A percentile compares a stretch with the other conserved stretches of the same genome.
phyloP scores from a whole-genome alignment of 1,284 basidiomycete species.

The Rhodotorula sp. region DNA sequence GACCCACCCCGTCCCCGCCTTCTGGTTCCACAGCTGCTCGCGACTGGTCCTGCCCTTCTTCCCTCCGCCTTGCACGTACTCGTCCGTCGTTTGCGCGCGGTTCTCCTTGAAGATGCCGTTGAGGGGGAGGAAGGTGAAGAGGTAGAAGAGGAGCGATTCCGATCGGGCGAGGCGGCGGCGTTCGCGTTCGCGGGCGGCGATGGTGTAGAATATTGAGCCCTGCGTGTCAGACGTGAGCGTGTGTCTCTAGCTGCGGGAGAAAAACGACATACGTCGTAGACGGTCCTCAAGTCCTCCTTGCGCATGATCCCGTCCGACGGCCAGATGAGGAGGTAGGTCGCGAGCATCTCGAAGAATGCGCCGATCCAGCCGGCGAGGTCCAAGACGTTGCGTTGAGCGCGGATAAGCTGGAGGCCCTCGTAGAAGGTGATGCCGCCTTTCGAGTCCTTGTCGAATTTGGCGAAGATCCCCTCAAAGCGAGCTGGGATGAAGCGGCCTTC shows the following conservation, averaged over 20 bases:
- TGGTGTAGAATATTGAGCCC: slow-evolving; percentile 39
- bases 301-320: slow-evolving; percentile 54
- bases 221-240: not conserved
- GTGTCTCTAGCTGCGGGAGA: too few species aligned
- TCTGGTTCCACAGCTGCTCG: too few species aligned
- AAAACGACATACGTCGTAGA: slow-evolving; percentile 27
- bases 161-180: not conserved
- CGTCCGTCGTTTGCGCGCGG: slow-evolving; percentile 1
- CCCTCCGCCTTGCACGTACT: not conserved
- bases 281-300: slow-evolving; percentile 54
- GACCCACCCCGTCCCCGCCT: too few species aligned
- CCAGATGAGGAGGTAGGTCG: slow-evolving; percentile 55
- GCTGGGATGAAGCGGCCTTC: slow-evolving; percentile 42
- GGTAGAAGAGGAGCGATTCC: not conserved
- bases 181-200: slow-evolving; percentile 23
- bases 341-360: slow-evolving; percentile 49
- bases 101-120: slow-evolving; percentile 18
- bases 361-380: slow-evolving; percentile 56
- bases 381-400: slow-evolving; percentile 22
- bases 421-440: slow-evolving; percentile 42
- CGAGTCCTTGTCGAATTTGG: slow-evolving; percentile 33
- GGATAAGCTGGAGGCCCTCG: slow-evolving; percentile 36
- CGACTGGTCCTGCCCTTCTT: too few species aligned
- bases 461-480: slow-evolving; percentile 40
- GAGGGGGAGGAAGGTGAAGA: slow-evolving; percentile 2